Conservation (phyloP, 176 grass and related monocot species). For the Canna indica region DNA sequence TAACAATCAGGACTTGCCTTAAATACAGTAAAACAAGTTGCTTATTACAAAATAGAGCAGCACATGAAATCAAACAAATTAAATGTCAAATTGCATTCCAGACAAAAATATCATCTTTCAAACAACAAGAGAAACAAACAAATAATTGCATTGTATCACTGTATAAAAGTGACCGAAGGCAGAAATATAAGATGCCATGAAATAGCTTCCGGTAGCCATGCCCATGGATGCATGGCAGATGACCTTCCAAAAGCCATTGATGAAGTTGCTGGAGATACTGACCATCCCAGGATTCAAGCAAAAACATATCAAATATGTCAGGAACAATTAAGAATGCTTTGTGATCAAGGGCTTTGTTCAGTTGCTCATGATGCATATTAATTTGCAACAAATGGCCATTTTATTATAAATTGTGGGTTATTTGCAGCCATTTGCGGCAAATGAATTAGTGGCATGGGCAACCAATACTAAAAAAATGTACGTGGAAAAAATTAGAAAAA, state of each 20-base stretch:
- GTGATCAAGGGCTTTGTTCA: no score
- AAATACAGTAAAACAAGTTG: constrained; percentile 1
- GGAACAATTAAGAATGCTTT: neutral
- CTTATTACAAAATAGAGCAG: neutral
- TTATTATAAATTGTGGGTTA: no score
- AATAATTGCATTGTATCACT: neutral
- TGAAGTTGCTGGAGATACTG: no score
- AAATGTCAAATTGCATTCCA: neutral
- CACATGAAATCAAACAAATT: neutral
- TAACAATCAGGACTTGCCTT: constrained; percentile 21
- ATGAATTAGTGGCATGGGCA: no score
- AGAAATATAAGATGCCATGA: neutral
- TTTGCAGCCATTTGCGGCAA: no score
- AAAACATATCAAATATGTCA: neutral
- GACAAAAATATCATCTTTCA: neutral
- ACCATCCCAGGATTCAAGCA: neutral
- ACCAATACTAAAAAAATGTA: no score
- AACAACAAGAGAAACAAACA: neutral
- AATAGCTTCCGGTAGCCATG: no score
- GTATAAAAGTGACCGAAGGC: neutral
- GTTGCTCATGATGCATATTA: no score
- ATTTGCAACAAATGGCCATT: no score
- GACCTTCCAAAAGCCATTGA: no score
- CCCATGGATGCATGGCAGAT: no score
- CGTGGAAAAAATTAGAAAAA: no score